A percentile compares a stretch with the other conserved stretches of the same genome.
These are phyloP conservation scores for Penicillium nordicum DNA, from an alignment of 2,329 filamentous ascomycete genomes.

Conservation along the genomic window DNA sequence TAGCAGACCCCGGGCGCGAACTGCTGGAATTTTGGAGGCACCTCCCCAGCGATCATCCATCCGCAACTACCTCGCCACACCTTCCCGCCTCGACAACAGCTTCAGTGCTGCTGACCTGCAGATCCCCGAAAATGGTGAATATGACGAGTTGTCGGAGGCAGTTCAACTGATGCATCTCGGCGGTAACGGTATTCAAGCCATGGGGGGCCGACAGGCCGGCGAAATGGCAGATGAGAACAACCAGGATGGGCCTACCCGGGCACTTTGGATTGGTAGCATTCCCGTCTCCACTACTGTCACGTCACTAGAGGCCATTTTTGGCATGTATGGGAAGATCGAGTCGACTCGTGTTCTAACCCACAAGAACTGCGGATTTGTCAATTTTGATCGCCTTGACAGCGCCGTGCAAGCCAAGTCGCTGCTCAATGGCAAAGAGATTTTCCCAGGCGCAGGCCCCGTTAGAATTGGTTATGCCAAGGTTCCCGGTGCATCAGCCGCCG, in stretches of 20 bases:
- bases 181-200: conserved; percentile 43
- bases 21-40: conserved; percentile 84
- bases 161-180: conserved; percentile 73
- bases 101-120: conserved; percentile 73
- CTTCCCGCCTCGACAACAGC: conserved; percentile 70
- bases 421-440: conserved; percentile 96
- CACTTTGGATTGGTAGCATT: conserved; percentile 95
- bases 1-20: conserved; percentile 81
- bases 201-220: conserved; percentile 60
- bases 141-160: conserved; percentile 74
- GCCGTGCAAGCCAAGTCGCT: conserved; percentile 82
- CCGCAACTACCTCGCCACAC: conserved; percentile 73
- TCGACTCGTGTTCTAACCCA: conserved; percentile 92
- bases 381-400: conserved; percentile 88
- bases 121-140: conserved; percentile 71
- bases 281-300: conserved; percentile 95
- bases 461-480: conserved; percentile 97
- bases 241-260: conserved; percentile 84
- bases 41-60: conserved; percentile 62
- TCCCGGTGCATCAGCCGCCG: conserved; percentile 71
- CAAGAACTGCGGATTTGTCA: conserved; percentile 99
- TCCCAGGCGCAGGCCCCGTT: conserved; percentile 90
- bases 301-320: conserved; percentile 91
- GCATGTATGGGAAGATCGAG: conserved; percentile 83
- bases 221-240: conserved; percentile 73